Base-by-base conservation (phyloP, 345 rosid species). In the Chamaenerion angustifolium region DNA sequence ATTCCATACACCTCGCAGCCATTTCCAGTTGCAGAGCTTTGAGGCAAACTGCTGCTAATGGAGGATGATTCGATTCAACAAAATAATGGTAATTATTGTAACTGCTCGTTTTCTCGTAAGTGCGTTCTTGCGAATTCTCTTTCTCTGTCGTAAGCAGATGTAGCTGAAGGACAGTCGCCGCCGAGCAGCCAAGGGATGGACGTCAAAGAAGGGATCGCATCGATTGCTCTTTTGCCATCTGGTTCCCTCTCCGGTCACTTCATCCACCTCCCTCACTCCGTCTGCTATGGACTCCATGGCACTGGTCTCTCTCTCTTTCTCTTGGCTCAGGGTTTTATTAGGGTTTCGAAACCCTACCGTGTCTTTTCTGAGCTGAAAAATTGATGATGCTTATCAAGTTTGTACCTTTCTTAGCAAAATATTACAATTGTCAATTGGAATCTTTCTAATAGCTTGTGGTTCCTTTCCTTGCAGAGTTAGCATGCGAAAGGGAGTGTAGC, bases 201-300 rank as follows among this genome's bases (percentile, higher is more conserved):
- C 54, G 76, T 77, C 59, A 86, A 70, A 71, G 89, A 79, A 67
- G 95, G 95, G 69, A 77, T 90, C 41, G 89, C 98, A 37, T 87
- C 98, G 8, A 73, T 87, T 66, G 96, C 88, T 41, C 64, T 92
- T 41, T 56, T 87, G 46, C 88, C 96, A 31, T 55, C 66, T 69
- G 96, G 98, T 0, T 80, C 95, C 51, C 76, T 92, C 58, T 81
- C 96, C 5, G 98, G 96, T 46, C 95, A 92, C 61, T 92, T 92
- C 70, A 64, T 87, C 60, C 83, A 82, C 8, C 81, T 82, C 66
- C 96, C 95, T 46, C 60, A n/a, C 40, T 82, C 89, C 61, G 63
- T 77, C 64, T 92, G 98, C 71, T 86, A 81, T 51, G 98, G 96
- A 35, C 92, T 86, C 64, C 87, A 81, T 19, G 96, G 95, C 70